Base-by-base conservation (phyloP, 2,329 filamentous ascomycete genomes). In the Chaetomium olivaceum region DNA sequence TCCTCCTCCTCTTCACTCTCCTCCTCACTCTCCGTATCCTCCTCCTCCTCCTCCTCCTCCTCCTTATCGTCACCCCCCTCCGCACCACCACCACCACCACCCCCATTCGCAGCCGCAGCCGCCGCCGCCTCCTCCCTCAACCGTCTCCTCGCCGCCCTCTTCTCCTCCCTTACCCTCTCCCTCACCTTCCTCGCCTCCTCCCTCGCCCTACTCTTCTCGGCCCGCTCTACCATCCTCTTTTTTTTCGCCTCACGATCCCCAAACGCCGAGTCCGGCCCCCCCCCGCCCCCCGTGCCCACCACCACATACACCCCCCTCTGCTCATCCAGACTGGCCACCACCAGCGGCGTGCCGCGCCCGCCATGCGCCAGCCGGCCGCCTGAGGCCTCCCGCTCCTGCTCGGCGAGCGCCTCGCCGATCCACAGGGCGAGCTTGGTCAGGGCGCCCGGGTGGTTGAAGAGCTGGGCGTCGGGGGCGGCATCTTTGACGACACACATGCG, bases 401-500 rank as follows among this genome's bases (percentile, higher is more conserved):
- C 93, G 1, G 90, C 87, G 54, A 98, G 89, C 0, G 95, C 95
- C 78, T 98, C 94, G 55, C 91, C 92, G 51, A 99, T 87, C 95
- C 95, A 99, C 3, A 97, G 83, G 0, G 94, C 93, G 16, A 99
- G 85, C 77, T 98, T 97, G 2, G 93, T 96, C 27, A 99, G 81
- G 1, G 95, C 95, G 6, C 93, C 92, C 0, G 95, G 93, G 74
- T 98, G 94, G 0, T 90, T 93, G 78, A 99, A 99, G 12, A 98
- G 84, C n/a, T 86, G 80, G 0, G 96, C 90, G 72, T 98, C 95
- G 0, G 93, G 92, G 0, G 94, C 93, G 74, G 94, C 93, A 74
- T 98, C 95, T 75, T 96, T 97, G 72, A 99, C 93, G 4, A 98
- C 91, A 39, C 91, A 96, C 84, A 99, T 93, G 58, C 95, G 91